Evolutionary conservation across 2,329 filamentous ascomycete species (phyloP).

Genomic region (Sphaerulina populicola): DNA sequence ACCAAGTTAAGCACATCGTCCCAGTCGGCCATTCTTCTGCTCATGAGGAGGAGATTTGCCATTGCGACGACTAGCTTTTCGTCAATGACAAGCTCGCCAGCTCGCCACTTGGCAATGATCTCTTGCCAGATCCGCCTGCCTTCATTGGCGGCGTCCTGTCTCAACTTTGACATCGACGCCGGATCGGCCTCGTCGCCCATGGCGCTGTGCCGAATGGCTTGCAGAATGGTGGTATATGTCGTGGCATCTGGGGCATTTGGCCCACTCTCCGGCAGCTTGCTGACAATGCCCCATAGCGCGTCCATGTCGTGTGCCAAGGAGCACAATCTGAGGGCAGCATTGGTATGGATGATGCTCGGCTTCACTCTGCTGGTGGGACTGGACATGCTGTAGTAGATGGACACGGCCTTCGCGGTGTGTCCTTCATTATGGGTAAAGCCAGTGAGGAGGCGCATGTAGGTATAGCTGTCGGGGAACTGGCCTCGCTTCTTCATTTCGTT

Average conservation of each 20-base stretch:
- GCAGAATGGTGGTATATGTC: slow-evolving; percentile 78
- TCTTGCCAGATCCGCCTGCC: slow-evolving; percentile 74
- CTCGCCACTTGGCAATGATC: slow-evolving; percentile 65
- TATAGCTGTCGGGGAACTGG: slow-evolving; percentile 69
- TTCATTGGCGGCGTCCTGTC: slow-evolving; percentile 50
- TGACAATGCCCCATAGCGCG: slow-evolving; percentile 65
- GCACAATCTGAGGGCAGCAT: slow-evolving; percentile 79
- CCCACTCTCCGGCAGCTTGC: slow-evolving; percentile 59
- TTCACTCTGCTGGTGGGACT: slow-evolving; percentile 55
- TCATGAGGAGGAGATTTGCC: slow-evolving; percentile 65
- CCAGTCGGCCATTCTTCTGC: slow-evolving; percentile 52
- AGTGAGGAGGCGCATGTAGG: slow-evolving; percentile 73
- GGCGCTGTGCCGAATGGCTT: slow-evolving; percentile 54
- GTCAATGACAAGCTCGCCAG: slow-evolving; percentile 63
- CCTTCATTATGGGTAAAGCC: slow-evolving; percentile 58
- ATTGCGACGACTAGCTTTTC: slow-evolving; percentile 73
- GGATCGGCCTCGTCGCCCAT: slow-evolving; percentile 16
- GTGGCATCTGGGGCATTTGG: slow-evolving; percentile 55
- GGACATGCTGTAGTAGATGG: slow-evolving; percentile 68
- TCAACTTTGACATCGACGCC: slow-evolving; percentile 23
- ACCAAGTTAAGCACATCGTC: slow-evolving; percentile 66
- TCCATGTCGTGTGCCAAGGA: slow-evolving; percentile 67
- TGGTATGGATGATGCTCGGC: slow-evolving; percentile 74
- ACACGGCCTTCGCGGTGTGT: slow-evolving; percentile 58
- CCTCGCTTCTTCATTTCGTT: slow-evolving; percentile 98